Percentiles rank a stretch among this genome's conserved stretches.
These are phyloP conservation scores for Prunus kanzakura DNA, from an alignment of 306 rosid genomes.

Conservation along the genomic window DNA sequence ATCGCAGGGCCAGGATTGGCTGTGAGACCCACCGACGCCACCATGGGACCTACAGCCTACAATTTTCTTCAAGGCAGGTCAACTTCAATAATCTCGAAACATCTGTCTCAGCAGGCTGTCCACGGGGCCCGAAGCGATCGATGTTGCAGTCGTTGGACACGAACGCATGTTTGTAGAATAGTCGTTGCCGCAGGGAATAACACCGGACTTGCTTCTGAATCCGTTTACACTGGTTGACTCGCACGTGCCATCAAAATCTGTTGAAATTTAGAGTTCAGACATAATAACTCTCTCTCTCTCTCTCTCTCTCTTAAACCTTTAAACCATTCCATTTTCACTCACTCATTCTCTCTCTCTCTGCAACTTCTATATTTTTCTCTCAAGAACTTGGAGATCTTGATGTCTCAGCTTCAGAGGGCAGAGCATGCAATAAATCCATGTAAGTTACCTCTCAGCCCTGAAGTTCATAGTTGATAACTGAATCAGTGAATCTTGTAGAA, in stretches of 20 bases:
- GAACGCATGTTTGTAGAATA: neutral
- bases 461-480: constrained; percentile 3
- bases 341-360: neutral
- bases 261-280: neutral
- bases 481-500: neutral
- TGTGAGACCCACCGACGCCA: constrained; percentile 20
- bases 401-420: constrained; percentile 1
- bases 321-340: neutral
- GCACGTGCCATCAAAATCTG: constrained; percentile 7
- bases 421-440: constrained; percentile 20
- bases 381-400: constrained; percentile 30
- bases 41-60: neutral
- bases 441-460: constrained; percentile 11
- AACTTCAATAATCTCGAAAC: neutral
- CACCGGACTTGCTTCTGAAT: neutral
- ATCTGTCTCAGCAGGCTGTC: neutral
- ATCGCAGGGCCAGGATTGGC: constrained; percentile 14
- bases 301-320: neutral
- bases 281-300: neutral
- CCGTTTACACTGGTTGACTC: constrained; percentile 2
- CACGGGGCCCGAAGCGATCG: neutral
- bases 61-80: neutral
- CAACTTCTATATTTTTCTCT: neutral
- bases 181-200: constrained; percentile 1
- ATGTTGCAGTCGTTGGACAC: neutral